These are phyloP conservation scores for Hamigera avellanea DNA, from an alignment of 495 filamentous ascomycete species.

Conservation along the genomic window DNA sequence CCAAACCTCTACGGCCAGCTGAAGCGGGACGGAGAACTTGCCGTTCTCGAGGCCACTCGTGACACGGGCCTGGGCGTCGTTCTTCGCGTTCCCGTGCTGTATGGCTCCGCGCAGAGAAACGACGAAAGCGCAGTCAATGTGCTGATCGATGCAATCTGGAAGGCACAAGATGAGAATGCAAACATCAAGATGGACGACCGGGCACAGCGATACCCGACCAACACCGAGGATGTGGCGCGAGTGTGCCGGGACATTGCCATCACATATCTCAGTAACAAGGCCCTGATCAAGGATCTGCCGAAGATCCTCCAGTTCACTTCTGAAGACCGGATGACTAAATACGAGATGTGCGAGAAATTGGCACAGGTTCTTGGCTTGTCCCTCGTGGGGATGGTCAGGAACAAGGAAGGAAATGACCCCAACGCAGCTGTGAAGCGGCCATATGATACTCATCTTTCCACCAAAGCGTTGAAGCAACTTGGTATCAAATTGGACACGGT, in stretches of 20 bases:
- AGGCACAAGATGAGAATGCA: constrained; percentile 46
- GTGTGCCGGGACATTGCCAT: constrained; percentile 61
- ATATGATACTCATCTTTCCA: constrained; percentile 84
- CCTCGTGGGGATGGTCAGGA: constrained; percentile 56
- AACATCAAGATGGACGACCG: constrained; percentile 79
- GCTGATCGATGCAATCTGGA: constrained; percentile 61
- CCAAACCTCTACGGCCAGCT: constrained; percentile 83
- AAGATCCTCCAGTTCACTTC: constrained; percentile 76
- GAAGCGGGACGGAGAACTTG: constrained; percentile 75
- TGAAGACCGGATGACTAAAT: constrained; percentile 83
- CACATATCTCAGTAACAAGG: constrained; percentile 46
- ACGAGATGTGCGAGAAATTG: constrained; percentile 74
- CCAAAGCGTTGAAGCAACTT: constrained; percentile 57
- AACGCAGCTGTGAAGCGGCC: constrained; percentile 66
- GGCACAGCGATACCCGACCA: constrained; percentile 75
- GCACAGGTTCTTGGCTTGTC: constrained; percentile 71
- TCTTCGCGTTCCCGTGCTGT: constrained; percentile 79
- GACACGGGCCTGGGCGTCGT: constrained; percentile 49
- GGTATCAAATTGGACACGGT: constrained; percentile 66
- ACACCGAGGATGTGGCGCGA: constrained; percentile 78
- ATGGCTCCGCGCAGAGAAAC: constrained; percentile 49
- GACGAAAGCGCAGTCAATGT: constrained; percentile 76
- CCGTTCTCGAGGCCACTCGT: constrained; percentile 49
- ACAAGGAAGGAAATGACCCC: constrained; percentile 66
- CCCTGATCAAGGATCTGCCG: constrained; percentile 41